phyloP scores from a whole-genome alignment of 805 yeast species.

The Saccharomyces cerevisiae region DNA sequence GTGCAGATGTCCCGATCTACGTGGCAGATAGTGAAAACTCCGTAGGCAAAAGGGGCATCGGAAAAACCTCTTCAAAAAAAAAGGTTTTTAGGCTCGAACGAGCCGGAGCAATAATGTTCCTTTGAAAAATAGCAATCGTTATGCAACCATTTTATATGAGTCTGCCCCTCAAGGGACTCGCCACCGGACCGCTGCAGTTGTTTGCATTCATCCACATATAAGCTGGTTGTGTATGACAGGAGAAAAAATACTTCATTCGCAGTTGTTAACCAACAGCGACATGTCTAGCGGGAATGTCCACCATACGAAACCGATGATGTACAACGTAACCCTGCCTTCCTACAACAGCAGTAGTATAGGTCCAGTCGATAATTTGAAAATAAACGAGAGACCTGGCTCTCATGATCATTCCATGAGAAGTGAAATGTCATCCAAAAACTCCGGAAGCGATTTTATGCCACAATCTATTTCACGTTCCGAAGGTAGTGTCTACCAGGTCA shows the following conservation, averaged over 20 bases:
- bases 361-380: not conserved
- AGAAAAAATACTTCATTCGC: not conserved
- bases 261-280: not conserved
- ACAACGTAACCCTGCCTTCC: not conserved
- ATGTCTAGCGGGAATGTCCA: not conserved
- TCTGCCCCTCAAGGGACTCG: not conserved
- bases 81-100: not conserved
- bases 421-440: not conserved
- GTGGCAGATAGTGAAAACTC: not conserved
- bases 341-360: not conserved
- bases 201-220: not conserved
- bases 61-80: not conserved
- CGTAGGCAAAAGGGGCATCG: not conserved
- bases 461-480: not conserved
- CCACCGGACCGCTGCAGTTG: not conserved
- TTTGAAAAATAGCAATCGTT: not conserved
- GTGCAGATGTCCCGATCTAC: not conserved
- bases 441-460: not conserved
- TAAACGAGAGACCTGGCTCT: not conserved
- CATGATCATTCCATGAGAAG: not conserved
- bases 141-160: not conserved
- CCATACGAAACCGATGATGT: not conserved
- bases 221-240: not conserved
- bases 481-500: not conserved
- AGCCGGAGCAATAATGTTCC: not conserved